A percentile compares a stretch with the other conserved stretches of the same genome.
Evolutionary conservation across 1,139 yeast species (phyloP).

Genomic region (Saccharomyces hybrid): DNA sequence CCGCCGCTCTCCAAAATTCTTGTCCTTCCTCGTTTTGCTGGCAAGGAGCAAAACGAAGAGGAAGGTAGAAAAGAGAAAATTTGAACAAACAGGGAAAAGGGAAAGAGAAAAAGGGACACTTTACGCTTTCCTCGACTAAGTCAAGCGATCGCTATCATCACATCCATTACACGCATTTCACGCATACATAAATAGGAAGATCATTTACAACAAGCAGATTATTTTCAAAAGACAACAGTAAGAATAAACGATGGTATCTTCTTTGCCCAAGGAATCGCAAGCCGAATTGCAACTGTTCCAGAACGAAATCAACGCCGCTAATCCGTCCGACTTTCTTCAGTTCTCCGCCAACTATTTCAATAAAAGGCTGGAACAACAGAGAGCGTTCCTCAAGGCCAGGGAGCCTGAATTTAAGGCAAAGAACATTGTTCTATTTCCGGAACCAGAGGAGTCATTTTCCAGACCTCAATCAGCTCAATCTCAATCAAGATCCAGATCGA

Average conservation of each 20-base stretch:
- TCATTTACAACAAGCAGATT: not conserved
- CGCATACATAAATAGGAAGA: not conserved
- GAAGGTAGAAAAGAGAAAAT: not conserved
- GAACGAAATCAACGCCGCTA: slow-evolving; percentile 51
- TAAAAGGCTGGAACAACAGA: slow-evolving; percentile 52
- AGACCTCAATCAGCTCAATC: slow-evolving; percentile 1
- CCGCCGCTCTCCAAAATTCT: not conserved
- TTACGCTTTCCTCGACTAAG: not conserved
- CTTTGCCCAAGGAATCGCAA: slow-evolving; percentile 3
- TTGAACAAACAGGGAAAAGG: not conserved
- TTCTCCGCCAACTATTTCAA: slow-evolving; percentile 70
- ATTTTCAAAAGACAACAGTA: not conserved
- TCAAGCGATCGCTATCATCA: not conserved
- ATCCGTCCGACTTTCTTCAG: slow-evolving; percentile 64
- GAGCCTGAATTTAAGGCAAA: slow-evolving; percentile 46
- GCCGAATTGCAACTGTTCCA: slow-evolving; percentile 35
- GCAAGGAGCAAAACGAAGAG: not conserved
- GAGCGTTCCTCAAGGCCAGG: slow-evolving; percentile 48
- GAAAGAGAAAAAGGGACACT: not conserved
- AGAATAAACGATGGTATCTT: slow-evolving; percentile 3
- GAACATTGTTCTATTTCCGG: slow-evolving; percentile 48
- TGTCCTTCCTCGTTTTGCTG: not conserved
- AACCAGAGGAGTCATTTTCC: slow-evolving; percentile 2
- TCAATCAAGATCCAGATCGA: slow-evolving; percentile 6
- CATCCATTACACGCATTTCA: not conserved